Percentiles rank a stretch among this genome's conserved stretches.
Evolutionary conservation across 148 eudicot species (phyloP).

Genomic region (Gaultheria prostrata): DNA sequence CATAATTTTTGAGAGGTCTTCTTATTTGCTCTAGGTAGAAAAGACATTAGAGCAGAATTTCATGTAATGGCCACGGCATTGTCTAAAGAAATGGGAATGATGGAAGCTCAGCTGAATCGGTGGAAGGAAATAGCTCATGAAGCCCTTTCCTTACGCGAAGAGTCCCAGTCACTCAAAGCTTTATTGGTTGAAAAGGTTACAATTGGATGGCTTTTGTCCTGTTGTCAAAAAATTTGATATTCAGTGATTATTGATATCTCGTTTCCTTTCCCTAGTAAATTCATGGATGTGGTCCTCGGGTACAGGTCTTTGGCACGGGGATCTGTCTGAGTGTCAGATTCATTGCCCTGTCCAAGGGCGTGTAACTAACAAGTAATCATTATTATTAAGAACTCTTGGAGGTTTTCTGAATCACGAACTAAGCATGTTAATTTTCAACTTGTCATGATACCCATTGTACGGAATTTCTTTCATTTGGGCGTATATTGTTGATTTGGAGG

Average conservation of each 20-base stretch:
- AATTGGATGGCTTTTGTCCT: not conserved
- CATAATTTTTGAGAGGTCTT: conserved; percentile 11
- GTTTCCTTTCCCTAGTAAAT: conserved; percentile 1
- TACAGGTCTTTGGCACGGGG: not conserved
- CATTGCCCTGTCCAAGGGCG: not conserved
- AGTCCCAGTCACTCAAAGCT: conserved; percentile 57
- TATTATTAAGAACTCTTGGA: not conserved
- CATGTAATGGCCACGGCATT: conserved; percentile 82
- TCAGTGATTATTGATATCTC: not conserved
- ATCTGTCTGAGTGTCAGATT: not conserved
- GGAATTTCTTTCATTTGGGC: not conserved
- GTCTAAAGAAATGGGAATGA: conserved; percentile 85
- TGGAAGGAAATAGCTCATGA: conserved; percentile 86
- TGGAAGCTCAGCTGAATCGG: conserved; percentile 80
- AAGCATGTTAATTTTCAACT: not conserved
- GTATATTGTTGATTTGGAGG: not conserved
- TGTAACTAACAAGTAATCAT: not conserved
- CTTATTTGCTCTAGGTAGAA: conserved; percentile 50
- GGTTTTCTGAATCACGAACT: not conserved
- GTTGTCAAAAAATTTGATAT: not conserved
- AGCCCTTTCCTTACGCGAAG: conserved; percentile 64
- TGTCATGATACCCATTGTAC: not conserved
- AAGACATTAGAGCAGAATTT: conserved; percentile 85
- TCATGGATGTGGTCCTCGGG: not conserved
- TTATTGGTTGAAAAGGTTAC: conserved; percentile 63